Percentiles rank a stretch among this genome's conserved stretches.
Evolutionary conservation across 192 early-diverging fungal species (phyloP).

Genomic region (Geranomyces variabilis): DNA sequence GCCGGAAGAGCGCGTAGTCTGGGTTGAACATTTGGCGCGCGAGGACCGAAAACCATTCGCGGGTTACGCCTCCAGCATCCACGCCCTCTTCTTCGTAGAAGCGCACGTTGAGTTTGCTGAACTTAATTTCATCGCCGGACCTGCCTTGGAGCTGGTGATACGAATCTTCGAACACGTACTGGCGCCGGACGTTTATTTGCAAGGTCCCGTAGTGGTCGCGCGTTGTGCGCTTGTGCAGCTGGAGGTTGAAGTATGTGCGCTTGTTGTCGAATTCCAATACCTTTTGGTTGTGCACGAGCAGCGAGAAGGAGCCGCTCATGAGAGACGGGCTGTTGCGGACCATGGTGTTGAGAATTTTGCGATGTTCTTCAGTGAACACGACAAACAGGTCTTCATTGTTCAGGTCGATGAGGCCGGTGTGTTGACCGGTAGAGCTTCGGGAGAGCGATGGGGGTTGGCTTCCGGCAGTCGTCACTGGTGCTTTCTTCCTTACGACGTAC

Average conservation of each 20-base stretch:
- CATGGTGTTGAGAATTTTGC: slow-evolving; percentile 96
- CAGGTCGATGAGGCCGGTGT: slow-evolving; percentile 32
- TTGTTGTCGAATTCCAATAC: slow-evolving; percentile 99
- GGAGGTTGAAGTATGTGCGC: slow-evolving; percentile 94
- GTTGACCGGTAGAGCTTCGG: slow-evolving; percentile 29
- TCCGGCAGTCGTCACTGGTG: slow-evolving; percentile 17
- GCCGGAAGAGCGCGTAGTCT: slow-evolving; percentile 96
- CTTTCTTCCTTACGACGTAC: slow-evolving; percentile 58
- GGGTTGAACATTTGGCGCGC: slow-evolving; percentile 98
- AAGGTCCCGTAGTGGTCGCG: slow-evolving; percentile 72
- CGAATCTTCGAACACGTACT: slow-evolving; percentile 96
- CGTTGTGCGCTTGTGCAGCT: slow-evolving; percentile 81
- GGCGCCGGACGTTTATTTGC: slow-evolving; percentile 88
- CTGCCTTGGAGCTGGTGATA: slow-evolving; percentile 90
- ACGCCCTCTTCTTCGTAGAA: slow-evolving; percentile 98
- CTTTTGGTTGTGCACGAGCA: slow-evolving; percentile 96
- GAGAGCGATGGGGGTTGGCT: not conserved
- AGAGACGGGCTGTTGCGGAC: slow-evolving; percentile 95
- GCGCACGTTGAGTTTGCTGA: slow-evolving; percentile 87
- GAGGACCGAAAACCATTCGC: slow-evolving; percentile 98
- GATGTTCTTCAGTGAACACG: slow-evolving; percentile 89
- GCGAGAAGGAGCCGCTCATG: slow-evolving; percentile 95
- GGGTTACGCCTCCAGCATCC: slow-evolving; percentile 95
- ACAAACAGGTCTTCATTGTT: slow-evolving; percentile 76
- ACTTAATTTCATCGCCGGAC: slow-evolving; percentile 91